Conservation (phyloP, 345 rosid species). For the Hevea brasiliensis region DNA sequence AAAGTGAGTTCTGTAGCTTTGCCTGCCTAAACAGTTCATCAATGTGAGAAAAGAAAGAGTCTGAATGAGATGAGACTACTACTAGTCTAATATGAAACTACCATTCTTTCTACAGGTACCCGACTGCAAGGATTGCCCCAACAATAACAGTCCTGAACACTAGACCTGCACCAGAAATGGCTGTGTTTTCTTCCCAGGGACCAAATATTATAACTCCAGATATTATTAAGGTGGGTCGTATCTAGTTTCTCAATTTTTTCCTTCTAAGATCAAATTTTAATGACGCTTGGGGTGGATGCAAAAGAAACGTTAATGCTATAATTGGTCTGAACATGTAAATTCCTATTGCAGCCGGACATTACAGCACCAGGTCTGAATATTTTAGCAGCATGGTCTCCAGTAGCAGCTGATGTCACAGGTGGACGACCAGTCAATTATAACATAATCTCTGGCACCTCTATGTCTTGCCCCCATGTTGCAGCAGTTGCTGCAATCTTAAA, state of each 20-base stretch:
- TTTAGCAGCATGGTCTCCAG: conserved; percentile 53
- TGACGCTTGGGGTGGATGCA: no score
- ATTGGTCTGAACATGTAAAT: conserved; percentile 6
- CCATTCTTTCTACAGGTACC: conserved; percentile 29
- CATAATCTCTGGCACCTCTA: conserved; percentile 50
- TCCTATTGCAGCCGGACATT: conserved; percentile 41
- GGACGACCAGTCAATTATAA: conserved; percentile 34
- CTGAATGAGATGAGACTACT: no score
- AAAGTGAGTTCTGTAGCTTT: no score
- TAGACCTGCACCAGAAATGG: conserved; percentile 44
- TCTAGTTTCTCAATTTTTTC: not conserved
- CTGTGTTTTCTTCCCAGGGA: conserved; percentile 48
- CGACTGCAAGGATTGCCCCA: conserved; percentile 38
- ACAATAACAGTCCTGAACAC: conserved; percentile 34
- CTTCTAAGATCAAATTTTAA: not conserved
- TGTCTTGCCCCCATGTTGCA: conserved; percentile 56
- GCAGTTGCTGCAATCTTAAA: conserved; percentile 47
- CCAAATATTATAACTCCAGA: conserved; percentile 44
- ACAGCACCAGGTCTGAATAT: conserved; percentile 51
- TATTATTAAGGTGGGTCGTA: no score
- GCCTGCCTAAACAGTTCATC: no score
- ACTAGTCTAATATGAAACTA: no score
- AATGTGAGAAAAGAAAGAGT: no score
- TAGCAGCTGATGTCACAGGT: conserved; percentile 28
- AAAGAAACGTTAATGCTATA: no score